Conservation (phyloP, 192 early-diverging fungal genomes). For the Phlyctochytrium arcticum region DNA sequence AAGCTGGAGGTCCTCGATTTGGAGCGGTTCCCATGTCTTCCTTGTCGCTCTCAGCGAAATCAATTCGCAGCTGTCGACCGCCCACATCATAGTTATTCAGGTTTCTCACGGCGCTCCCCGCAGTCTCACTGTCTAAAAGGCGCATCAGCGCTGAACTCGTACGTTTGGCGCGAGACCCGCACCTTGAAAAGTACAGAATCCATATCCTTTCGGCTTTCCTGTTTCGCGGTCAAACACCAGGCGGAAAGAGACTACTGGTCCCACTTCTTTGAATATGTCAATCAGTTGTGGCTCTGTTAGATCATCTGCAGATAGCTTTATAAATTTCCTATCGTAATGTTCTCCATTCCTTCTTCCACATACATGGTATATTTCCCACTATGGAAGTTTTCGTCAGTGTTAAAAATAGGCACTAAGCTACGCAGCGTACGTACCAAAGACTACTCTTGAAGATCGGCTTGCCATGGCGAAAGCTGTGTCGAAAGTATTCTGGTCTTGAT, state of each 20-base stretch:
- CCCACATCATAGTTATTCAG: slow-evolving; percentile 88
- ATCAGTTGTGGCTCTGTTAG: slow-evolving; percentile 89
- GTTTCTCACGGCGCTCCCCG: slow-evolving; percentile 90
- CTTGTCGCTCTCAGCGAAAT: slow-evolving; percentile 83
- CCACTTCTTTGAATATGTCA: slow-evolving; percentile 89
- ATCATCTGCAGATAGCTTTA: slow-evolving; percentile 48
- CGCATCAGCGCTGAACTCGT: not conserved
- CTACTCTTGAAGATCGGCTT: slow-evolving; percentile 25
- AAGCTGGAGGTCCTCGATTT: not conserved
- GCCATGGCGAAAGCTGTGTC: not conserved
- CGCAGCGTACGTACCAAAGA: slow-evolving; percentile 25
- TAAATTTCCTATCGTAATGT: too few relatives aligned
- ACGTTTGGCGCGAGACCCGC: not conserved
- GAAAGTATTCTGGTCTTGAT: not conserved
- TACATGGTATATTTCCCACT: slow-evolving; percentile 50
- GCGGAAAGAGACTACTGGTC: slow-evolving; percentile 60
- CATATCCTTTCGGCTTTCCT: slow-evolving; percentile 88
- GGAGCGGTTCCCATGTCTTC: slow-evolving; percentile 32
- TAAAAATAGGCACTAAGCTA: not conserved
- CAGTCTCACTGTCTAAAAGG: slow-evolving; percentile 73
- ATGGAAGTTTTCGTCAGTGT: not conserved
- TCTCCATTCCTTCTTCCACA: not conserved
- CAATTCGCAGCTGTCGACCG: slow-evolving; percentile 84
- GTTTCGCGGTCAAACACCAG: slow-evolving; percentile 90
- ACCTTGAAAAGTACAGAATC: slow-evolving; percentile 89